These are phyloP conservation scores for Pseudogymnoascus sp. DNA, from an alignment of 2,329 filamentous ascomycete species.

Conservation along the genomic window DNA sequence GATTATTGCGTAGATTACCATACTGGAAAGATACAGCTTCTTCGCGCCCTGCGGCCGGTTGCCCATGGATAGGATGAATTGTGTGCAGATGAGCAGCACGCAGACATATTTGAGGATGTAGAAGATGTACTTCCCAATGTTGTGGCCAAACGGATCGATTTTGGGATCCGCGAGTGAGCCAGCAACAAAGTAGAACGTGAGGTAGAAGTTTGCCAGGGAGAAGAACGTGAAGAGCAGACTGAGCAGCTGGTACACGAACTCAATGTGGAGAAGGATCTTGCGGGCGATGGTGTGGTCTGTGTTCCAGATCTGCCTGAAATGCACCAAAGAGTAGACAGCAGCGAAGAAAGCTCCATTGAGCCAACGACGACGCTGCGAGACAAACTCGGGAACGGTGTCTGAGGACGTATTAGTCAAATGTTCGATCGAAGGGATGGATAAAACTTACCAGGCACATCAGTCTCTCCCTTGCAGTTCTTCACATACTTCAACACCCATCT, in stretches of 20 bases:
- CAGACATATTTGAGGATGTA: constrained; percentile 76
- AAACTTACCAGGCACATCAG: constrained; percentile 82
- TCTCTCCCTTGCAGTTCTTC: constrained; percentile 92
- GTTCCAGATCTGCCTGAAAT: constrained; percentile 85
- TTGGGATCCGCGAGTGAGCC: constrained; percentile 72
- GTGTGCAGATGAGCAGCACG: constrained; percentile 79
- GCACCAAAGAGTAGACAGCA: constrained; percentile 91
- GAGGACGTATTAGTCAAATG: constrained; percentile 14
- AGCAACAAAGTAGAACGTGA: constrained; percentile 96
- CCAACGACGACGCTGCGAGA: constrained; percentile 93
- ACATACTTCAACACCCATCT: constrained; percentile 98
- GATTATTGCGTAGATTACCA: constrained; percentile 86
- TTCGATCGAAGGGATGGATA: not conserved
- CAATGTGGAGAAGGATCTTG: constrained; percentile 86
- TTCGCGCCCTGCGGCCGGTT: constrained; percentile 93
- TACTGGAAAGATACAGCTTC: constrained; percentile 77
- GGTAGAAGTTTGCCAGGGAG: constrained; percentile 96
- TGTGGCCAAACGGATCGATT: constrained; percentile 86
- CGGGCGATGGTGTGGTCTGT: constrained; percentile 87
- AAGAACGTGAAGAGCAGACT: constrained; percentile 95
- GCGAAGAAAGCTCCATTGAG: constrained; percentile 98
- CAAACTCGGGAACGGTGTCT: constrained; percentile 92
- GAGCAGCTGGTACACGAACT: constrained; percentile 92
- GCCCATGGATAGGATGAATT: constrained; percentile 94
- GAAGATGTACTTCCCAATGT: constrained; percentile 78